Base-by-base conservation (phyloP, 1,284 basidiomycete genomes). In the Earliella scabrosa region DNA sequence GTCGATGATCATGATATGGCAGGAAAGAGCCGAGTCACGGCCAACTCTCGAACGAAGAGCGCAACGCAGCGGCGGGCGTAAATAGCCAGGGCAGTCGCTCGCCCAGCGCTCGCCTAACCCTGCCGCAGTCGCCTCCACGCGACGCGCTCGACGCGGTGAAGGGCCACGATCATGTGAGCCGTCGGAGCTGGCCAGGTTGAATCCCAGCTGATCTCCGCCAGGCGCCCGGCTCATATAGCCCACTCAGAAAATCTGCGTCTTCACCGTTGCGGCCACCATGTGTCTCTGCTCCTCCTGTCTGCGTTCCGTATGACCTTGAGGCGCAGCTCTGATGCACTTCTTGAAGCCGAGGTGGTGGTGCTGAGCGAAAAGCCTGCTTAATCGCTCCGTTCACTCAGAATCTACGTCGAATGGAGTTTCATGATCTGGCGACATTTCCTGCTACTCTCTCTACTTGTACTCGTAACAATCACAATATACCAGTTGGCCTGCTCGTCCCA, bases 331-430 rank as follows among this genome's bases (percentile, higher is more conserved):
- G 66, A 75, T 75, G 77, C 73, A 63, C 61, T 63, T 66, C 65
- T 66, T 63, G 61, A 52, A 58, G 56, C 34, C 41, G 62, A n/a
- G 60, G 68, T 77, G 80, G 74, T 76, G 82, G 83, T 78, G 71
- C 62, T 81, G 82, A 89, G 58, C 45, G 60, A 76, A 72, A 45
- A 72, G 83, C 88, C 88, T 80, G 77, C 71, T 83, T 90, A 89
- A 90, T 89, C 88, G 82, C 88, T 89, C 85, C 77, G 72, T 85
- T 83, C 83, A 81, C 86, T 77, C 73, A 65, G 68, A 65, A 66
- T 68, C 71, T 70, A 90, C 86, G 86, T 79, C 65, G 83, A 82
- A 76, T 82, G 80, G 87, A 87, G 88, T 90, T 90, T 90, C 88
- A 90, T 90, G 85, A 77, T 76, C 81, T 71, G 87, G 88, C 84